Conservation (phyloP, 306 rosid genomes). For the Gastrolobium villosum region DNA sequence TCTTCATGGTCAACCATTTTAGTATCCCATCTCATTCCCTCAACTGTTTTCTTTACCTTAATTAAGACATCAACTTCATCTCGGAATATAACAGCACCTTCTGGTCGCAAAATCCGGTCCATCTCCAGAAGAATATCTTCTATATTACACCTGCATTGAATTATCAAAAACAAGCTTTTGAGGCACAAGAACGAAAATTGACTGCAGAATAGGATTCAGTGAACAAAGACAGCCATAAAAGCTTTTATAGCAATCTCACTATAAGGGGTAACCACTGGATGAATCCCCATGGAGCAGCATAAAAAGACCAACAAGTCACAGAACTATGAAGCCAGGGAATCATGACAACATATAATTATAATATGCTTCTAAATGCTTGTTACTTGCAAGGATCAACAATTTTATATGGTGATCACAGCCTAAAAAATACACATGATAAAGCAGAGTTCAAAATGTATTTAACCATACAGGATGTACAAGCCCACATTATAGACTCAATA, state of each 20-base stretch:
- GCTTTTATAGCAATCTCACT: constrained; percentile 19
- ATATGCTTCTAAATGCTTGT: background rate
- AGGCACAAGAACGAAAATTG: constrained; percentile 38
- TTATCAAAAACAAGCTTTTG: constrained; percentile 32
- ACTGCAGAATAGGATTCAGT: background rate
- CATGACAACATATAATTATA: constrained; percentile 2
- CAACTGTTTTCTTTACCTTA: constrained; percentile 78
- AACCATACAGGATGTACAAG: background rate
- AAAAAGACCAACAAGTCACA: background rate
- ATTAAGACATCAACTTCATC: constrained; percentile 80
- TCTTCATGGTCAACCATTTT: constrained; percentile 98
- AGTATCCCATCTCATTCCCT: constrained; percentile 93
- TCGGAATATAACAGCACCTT: constrained; percentile 92
- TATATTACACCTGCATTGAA: constrained; percentile 69
- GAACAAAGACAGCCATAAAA: constrained; percentile 5
- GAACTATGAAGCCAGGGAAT: background rate
- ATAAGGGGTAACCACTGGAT: background rate
- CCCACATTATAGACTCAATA: constrained; percentile 26
- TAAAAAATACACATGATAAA: background rate
- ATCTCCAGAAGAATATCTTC: constrained; percentile 96
- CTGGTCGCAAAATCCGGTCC: constrained; percentile 94
- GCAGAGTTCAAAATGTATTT: background rate
- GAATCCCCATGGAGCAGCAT: constrained; percentile 12
- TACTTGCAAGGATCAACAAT: constrained; percentile 6
- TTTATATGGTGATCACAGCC: constrained; percentile 9